phyloP scores from a whole-genome alignment of 2,329 filamentous ascomycete species.

The Myriosclerotinia duriaeana region DNA sequence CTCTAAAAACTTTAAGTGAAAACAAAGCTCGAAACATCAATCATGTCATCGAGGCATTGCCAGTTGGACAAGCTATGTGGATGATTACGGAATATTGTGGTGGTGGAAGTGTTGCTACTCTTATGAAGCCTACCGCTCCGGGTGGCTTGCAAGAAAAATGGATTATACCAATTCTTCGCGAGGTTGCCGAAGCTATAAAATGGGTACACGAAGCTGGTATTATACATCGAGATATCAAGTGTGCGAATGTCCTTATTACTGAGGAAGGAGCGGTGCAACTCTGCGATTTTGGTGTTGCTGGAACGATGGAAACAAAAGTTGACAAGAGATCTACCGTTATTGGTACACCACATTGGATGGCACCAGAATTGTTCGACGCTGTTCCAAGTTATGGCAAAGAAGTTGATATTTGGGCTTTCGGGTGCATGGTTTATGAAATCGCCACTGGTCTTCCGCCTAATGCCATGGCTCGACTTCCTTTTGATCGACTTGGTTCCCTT shows the following conservation, averaged over 20 bases:
- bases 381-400: slow-evolving; percentile 66
- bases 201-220: slow-evolving; percentile 70
- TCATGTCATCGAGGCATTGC: slow-evolving; percentile 74
- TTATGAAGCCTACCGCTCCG: slow-evolving; percentile 66
- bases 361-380: slow-evolving; percentile 70
- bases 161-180: slow-evolving; percentile 66
- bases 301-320: slow-evolving; percentile 70
- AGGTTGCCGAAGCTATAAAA: slow-evolving; percentile 63
- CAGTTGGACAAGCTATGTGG: slow-evolving; percentile 79
- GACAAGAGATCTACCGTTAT: slow-evolving; percentile 80
- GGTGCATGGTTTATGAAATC: slow-evolving; percentile 77
- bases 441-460: slow-evolving; percentile 76
- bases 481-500: slow-evolving; percentile 52
- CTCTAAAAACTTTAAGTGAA: slow-evolving; percentile 71
- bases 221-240: slow-evolving; percentile 71
- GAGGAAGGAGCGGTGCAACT: slow-evolving; percentile 76
- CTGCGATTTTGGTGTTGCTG: slow-evolving; percentile 82
- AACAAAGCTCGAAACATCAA: slow-evolving; percentile 78
- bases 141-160: slow-evolving; percentile 68
- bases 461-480: slow-evolving; percentile 52
- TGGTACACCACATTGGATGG: slow-evolving; percentile 85
- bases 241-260: slow-evolving; percentile 76
- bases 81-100: slow-evolving; percentile 85
- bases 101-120: slow-evolving; percentile 76
- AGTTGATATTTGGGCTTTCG: slow-evolving; percentile 83